phyloP scores from a whole-genome alignment of 1,284 basidiomycete species.

The Irpex sp. region DNA sequence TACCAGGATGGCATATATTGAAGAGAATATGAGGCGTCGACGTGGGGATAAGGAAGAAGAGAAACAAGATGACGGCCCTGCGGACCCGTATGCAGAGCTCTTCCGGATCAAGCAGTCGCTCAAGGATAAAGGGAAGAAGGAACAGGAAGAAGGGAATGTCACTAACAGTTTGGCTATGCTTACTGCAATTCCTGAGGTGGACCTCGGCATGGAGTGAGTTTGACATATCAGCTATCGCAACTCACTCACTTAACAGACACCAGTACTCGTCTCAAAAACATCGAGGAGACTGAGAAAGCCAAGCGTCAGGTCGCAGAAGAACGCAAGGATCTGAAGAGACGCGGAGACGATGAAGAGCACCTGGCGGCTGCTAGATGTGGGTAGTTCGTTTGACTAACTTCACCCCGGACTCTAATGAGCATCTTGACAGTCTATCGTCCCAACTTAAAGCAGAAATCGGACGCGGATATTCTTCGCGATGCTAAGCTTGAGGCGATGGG shows the following conservation, averaged over 20 bases:
- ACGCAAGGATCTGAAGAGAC: conserved; percentile 52
- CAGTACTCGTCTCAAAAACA: conserved; percentile 88
- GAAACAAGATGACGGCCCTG: conserved; percentile 39
- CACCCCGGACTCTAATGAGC: not conserved
- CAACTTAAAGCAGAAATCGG: conserved; percentile 73
- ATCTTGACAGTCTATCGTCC: conserved; percentile 72
- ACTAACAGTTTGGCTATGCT: conserved; percentile 93
- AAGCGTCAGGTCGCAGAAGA: conserved; percentile 82
- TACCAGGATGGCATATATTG: conserved; percentile 94
- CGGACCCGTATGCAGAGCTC: conserved; percentile 80
- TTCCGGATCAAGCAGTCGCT: conserved; percentile 76
- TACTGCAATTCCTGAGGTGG: conserved; percentile 94
- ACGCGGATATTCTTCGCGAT: conserved; percentile 82
- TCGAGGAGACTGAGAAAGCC: conserved; percentile 95
- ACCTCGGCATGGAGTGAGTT: conserved; percentile 93
- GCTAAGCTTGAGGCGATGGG: conserved; percentile 84
- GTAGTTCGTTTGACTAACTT: conserved; percentile 26
- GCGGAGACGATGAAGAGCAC: conserved; percentile 68
- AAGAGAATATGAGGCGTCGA: conserved; percentile 86
- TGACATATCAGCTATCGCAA: not conserved
- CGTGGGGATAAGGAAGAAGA: conserved; percentile 51
- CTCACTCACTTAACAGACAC: not conserved
- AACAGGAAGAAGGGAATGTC: conserved; percentile 84
- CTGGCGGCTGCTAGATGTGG: conserved; percentile 82
- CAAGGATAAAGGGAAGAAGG: conserved; percentile 56